Evolutionary conservation across 2,329 filamentous ascomycete species (phyloP).

Genomic region (Fusarium sulawesiense): DNA sequence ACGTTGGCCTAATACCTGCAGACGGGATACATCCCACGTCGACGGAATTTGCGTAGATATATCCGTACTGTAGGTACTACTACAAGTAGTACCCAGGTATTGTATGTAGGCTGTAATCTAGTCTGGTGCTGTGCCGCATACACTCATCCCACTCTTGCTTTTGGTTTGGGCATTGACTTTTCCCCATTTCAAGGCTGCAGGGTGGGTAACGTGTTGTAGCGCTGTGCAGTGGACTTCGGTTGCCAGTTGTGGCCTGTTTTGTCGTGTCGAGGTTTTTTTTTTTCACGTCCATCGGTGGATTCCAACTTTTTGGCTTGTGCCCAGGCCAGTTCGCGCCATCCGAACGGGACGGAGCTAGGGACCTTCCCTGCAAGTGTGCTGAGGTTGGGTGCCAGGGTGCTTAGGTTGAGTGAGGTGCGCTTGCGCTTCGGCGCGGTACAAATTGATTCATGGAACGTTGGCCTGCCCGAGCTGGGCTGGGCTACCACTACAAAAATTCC

Average conservation of each 20-base stretch:
- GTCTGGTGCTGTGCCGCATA: conserved; percentile 14
- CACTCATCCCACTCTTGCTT: conserved; percentile 13
- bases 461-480: not conserved
- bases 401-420: not conserved
- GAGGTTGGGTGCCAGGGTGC: not conserved
- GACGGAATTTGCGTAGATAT: conserved; percentile 3
- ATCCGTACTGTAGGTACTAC: not conserved
- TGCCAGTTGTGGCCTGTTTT: conserved; percentile 38
- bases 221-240: conserved; percentile 4
- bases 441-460: not conserved
- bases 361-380: conserved; percentile 22
- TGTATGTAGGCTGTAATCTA: not conserved
- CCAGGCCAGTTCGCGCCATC: conserved; percentile 33
- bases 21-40: conserved; percentile 12
- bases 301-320: conserved; percentile 26
- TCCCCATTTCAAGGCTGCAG: conserved; percentile 2
- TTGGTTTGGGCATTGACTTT: conserved; percentile 9
- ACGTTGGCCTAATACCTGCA: not conserved
- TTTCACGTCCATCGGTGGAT: conserved; percentile 2
- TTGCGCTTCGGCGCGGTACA: conserved; percentile 38
- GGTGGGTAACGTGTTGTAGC: conserved; percentile 32
- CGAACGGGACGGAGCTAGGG: conserved; percentile 23
- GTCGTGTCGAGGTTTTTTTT: conserved; percentile 25
- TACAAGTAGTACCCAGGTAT: not conserved
- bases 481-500: conserved; percentile 40